phyloP scores from a whole-genome alignment of 345 rosid genomes.

The Clausena lansium region DNA sequence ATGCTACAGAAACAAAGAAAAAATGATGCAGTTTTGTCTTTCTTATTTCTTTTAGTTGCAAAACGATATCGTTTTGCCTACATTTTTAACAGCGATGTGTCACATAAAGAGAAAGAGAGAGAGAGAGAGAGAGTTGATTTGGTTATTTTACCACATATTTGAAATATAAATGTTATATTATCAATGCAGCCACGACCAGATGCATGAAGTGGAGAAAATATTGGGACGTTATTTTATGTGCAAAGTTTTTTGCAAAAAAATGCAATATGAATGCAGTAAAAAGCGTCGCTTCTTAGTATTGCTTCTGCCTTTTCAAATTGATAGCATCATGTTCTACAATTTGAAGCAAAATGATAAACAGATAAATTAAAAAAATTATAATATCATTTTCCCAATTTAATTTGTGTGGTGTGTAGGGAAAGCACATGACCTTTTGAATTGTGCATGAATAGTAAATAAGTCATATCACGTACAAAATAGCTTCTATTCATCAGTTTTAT shows the following conservation, averaged over 20 bases:
- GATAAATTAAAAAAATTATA: background rate
- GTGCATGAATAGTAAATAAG: background rate
- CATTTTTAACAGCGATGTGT: no score
- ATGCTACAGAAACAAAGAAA: no score
- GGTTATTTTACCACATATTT: no score
- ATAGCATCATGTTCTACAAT: background rate
- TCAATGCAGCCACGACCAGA: no score
- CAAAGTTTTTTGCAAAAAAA: background rate
- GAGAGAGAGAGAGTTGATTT: no score
- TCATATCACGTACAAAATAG: slow-evolving; percentile 1
- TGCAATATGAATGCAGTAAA: background rate
- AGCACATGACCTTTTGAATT: background rate
- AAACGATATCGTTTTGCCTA: no score
- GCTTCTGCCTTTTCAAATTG: background rate
- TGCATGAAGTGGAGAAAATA: background rate
- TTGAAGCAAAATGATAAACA: background rate
- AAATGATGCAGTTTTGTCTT: no score
- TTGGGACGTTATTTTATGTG: background rate
- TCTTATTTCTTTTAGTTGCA: no score
- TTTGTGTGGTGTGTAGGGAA: background rate
- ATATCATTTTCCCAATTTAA: background rate
- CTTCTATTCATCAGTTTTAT: background rate
- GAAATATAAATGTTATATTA: no score
- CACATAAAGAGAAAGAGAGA: no score
- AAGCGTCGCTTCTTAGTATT: background rate